Conservation (phyloP, 495 filamentous ascomycete species). For the Tuber magnatum region DNA sequence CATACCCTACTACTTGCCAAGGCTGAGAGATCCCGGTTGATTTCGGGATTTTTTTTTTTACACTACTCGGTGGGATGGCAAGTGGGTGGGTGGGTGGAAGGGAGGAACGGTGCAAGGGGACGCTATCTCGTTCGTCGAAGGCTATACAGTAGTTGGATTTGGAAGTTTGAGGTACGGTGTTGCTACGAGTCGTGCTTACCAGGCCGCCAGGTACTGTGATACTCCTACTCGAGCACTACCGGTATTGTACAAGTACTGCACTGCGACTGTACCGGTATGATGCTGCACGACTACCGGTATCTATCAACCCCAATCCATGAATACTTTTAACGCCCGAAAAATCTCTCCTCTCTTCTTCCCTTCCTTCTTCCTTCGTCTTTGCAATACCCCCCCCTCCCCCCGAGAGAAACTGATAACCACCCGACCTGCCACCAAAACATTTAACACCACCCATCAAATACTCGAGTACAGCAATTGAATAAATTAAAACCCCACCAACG, state of each 20-base stretch:
- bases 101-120: constrained; percentile 32
- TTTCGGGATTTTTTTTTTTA: constrained; percentile 9
- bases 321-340: background rate
- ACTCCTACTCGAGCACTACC: no score
- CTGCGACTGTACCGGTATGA: background rate
- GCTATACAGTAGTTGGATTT: background rate
- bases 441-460: background rate
- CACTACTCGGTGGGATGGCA: background rate
- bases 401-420: constrained; percentile 15
- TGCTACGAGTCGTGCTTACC: background rate
- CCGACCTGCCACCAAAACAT: background rate
- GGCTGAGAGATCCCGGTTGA: background rate
- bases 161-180: background rate
- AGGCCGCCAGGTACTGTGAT: background rate
- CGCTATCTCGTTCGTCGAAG: constrained; percentile 23
- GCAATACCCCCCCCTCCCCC: constrained; percentile 9
- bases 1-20: background rate
- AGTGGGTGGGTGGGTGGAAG: background rate
- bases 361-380: constrained; percentile 21
- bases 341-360: constrained; percentile 10
- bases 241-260: background rate
- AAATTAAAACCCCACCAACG: background rate
- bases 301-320: background rate
- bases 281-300: background rate
- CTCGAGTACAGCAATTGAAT: background rate